Evolutionary conservation across 2,329 filamentous ascomycete species (phyloP).

Genomic region (Escovopsis sp.): DNA sequence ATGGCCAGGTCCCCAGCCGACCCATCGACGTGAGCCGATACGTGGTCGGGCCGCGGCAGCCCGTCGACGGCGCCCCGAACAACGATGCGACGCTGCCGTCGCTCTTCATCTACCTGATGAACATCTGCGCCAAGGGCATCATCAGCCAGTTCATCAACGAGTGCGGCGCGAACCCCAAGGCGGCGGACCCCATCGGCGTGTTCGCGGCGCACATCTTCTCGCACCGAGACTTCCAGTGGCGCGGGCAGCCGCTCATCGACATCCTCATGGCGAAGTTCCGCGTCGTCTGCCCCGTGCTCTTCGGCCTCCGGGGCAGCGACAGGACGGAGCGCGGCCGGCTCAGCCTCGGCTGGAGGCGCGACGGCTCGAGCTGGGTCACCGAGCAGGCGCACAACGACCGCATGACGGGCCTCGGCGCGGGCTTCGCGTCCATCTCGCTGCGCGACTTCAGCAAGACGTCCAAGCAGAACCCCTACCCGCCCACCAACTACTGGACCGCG

Average conservation of each 20-base stretch:
- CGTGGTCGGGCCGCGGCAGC: constrained; percentile 30
- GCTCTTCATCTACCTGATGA: constrained; percentile 60
- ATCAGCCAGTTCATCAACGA: constrained; percentile 57
- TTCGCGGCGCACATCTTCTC: constrained; percentile 63
- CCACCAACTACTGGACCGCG: constrained; percentile 67
- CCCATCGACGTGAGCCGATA: constrained; percentile 40
- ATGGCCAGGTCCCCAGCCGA: constrained; percentile 35
- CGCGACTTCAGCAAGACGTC: constrained; percentile 63
- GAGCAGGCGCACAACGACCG: constrained; percentile 66
- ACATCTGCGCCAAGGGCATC: constrained; percentile 59
- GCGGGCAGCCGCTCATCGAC: constrained; percentile 56
- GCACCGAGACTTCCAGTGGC: constrained; percentile 49
- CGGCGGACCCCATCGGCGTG: constrained; percentile 68
- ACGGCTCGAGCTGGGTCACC: constrained; percentile 43
- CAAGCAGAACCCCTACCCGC: constrained; percentile 61
- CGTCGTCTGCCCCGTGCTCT: constrained; percentile 67
- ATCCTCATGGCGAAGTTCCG: constrained; percentile 79
- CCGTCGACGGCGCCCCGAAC: constrained; percentile 32
- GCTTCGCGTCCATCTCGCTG: constrained; percentile 69
- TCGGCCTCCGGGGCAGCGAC: constrained; percentile 66
- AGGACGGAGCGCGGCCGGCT: constrained; percentile 51
- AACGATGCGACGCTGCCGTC: constrained; percentile 44
- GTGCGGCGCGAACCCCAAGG: constrained; percentile 45
- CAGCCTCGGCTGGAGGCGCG: constrained; percentile 60
- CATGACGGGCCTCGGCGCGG: constrained; percentile 71